Evolutionary conservation across 2,329 filamentous ascomycete genomes (phyloP).

Genomic region (Ophiobolus disseminans): DNA sequence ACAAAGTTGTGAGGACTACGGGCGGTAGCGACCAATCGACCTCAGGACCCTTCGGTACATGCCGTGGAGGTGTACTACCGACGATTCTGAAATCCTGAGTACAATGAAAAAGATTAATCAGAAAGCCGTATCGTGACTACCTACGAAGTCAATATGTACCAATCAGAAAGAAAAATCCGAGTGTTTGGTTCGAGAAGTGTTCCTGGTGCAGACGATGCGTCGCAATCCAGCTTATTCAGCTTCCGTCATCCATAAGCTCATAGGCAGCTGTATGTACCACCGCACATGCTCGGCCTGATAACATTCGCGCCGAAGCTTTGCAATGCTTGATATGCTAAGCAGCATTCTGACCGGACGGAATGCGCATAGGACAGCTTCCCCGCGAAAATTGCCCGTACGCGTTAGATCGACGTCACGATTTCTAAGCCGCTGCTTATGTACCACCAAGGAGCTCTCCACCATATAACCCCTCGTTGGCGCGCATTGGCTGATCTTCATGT

Average conservation of each 20-base stretch:
- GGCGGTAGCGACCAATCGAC: no score
- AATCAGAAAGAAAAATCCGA: no score
- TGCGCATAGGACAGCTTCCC: neutral
- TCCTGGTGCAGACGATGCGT: no score
- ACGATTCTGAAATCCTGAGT: no score
- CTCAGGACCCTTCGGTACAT: no score
- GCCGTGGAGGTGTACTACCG: no score
- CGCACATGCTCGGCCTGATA: neutral
- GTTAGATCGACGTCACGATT: slow-evolving; percentile 5
- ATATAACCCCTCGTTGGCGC: slow-evolving; percentile 36
- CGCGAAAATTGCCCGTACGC: neutral
- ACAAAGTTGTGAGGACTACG: no score
- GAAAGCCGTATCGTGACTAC: no score
- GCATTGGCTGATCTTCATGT: slow-evolving; percentile 23
- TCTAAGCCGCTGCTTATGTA: slow-evolving; percentile 1
- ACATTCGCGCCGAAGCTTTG: neutral
- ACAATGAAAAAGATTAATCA: no score
- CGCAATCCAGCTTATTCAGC: neutral
- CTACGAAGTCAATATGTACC: no score
- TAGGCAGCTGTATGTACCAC: neutral
- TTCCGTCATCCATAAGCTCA: neutral
- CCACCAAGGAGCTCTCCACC: neutral
- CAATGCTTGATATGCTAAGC: neutral
- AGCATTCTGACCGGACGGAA: neutral
- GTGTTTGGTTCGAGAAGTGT: no score